Evolutionary conservation across 768 basidiomycete species (phyloP).

Genomic region (Boletus insuetus): DNA sequence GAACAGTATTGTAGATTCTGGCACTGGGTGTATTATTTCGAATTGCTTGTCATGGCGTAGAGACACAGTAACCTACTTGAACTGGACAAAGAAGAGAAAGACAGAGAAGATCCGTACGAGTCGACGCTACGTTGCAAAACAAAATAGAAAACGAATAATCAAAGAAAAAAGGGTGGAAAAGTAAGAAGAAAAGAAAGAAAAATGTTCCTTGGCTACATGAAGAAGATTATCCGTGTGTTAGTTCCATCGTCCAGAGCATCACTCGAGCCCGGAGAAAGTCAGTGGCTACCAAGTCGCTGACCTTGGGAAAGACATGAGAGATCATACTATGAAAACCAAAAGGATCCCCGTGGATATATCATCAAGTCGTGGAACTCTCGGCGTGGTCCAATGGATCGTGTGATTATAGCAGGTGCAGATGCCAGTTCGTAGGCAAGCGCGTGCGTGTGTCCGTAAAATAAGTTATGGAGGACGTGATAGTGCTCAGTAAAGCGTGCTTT

Average conservation of each 20-base stretch:
- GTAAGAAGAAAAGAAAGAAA: background rate
- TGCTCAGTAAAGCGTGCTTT: constrained; percentile 16
- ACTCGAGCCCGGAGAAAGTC: constrained; percentile 1
- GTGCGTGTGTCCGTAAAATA: constrained; percentile 28
- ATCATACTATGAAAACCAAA: constrained; percentile 24
- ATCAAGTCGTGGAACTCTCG: constrained; percentile 24
- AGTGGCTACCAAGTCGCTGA: constrained; percentile 4
- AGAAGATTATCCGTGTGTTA: constrained; percentile 28
- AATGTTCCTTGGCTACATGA: constrained; percentile 23
- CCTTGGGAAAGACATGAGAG: constrained; percentile 14
- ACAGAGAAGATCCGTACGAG: constrained; percentile 26
- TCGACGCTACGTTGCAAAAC: constrained; percentile 23
- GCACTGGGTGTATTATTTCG: background rate
- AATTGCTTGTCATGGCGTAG: constrained; percentile 8
- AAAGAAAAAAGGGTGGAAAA: constrained; percentile 6
- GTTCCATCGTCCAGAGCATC: constrained; percentile 21
- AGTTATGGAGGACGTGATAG: constrained; percentile 20
- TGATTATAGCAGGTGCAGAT: constrained; percentile 28
- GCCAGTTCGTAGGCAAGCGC: constrained; percentile 18
- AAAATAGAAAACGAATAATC: constrained; percentile 34
- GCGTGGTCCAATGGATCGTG: constrained; percentile 16
- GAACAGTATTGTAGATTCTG: too few relatives aligned
- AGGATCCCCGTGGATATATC: constrained; percentile 26
- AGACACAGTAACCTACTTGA: constrained; percentile 6
- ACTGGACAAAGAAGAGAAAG: background rate